Conservation (phyloP, 2,329 filamentous ascomycete genomes). For the Alternaria ethzedia region DNA sequence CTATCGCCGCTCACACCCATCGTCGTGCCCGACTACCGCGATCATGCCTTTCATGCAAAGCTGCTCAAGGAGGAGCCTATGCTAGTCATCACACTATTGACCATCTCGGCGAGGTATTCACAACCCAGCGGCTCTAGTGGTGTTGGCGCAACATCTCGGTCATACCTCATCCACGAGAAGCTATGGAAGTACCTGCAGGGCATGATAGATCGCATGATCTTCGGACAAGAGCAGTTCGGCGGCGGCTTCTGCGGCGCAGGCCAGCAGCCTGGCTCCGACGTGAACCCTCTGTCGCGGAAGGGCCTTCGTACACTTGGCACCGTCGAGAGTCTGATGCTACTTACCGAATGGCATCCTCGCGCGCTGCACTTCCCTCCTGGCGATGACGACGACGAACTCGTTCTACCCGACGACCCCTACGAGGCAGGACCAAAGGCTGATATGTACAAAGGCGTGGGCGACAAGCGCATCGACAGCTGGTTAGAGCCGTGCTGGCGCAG, state of each 20-base stretch:
- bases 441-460: slow-evolving; percentile 68
- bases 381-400: slow-evolving; percentile 68
- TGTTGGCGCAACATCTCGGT: slow-evolving; percentile 72
- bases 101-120: slow-evolving; percentile 87
- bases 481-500: slow-evolving; percentile 90
- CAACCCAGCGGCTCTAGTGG: slow-evolving; percentile 76
- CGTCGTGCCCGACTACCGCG: slow-evolving; percentile 86
- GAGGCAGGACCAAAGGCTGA: slow-evolving; percentile 49
- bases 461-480: slow-evolving; percentile 90
- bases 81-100: slow-evolving; percentile 86
- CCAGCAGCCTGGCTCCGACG: slow-evolving; percentile 69
- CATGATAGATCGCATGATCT: slow-evolving; percentile 94
- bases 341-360: slow-evolving; percentile 97
- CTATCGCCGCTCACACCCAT: slow-evolving; percentile 93
- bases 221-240: slow-evolving; percentile 95
- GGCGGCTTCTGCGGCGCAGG: slow-evolving; percentile 82
- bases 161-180: slow-evolving; percentile 91
- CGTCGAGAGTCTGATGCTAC: slow-evolving; percentile 89
- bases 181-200: slow-evolving; percentile 92
- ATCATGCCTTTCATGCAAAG: slow-evolving; percentile 78
- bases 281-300: slow-evolving; percentile 62
- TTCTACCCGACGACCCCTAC: slow-evolving; percentile 72
- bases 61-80: slow-evolving; percentile 92
- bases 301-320: slow-evolving; percentile 90
- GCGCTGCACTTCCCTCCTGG: slow-evolving; percentile 88